These are phyloP conservation scores for Aspergillus fijiensis DNA, from an alignment of 2,329 filamentous ascomycete genomes.

Conservation along the genomic window DNA sequence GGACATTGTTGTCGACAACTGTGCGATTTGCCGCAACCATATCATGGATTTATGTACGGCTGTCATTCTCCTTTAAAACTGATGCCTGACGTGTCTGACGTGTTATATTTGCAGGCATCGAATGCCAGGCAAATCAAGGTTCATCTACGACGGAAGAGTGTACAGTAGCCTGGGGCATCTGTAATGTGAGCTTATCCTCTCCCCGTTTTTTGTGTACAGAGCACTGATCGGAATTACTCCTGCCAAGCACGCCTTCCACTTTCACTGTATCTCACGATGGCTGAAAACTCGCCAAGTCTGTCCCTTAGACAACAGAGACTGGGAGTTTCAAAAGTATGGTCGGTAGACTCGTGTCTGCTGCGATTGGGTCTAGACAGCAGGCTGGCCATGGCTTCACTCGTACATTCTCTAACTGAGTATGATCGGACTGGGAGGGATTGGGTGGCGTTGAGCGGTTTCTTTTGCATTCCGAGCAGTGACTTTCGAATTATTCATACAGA, in stretches of 20 bases:
- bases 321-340: conserved; percentile 99
- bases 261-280: conserved; percentile 99
- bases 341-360: conserved; percentile 46
- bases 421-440: conserved; percentile 5
- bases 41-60: conserved; percentile 95
- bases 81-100: conserved; percentile 18
- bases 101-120: conserved; percentile 66
- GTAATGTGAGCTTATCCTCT: conserved; percentile 69
- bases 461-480: conserved; percentile 3
- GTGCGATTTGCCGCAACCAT: conserved; percentile 97
- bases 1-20: conserved; percentile 99
- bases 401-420: background rate
- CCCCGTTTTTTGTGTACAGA: background rate
- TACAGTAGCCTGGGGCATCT: conserved; percentile 98
- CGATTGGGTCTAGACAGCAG: background rate
- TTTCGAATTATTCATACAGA: conserved; percentile 2
- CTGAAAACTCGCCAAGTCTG: conserved; percentile 98
- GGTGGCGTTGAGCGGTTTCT: conserved; percentile 17
- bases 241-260: conserved; percentile 92
- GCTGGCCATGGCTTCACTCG: background rate
- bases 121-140: conserved; percentile 97
- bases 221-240: conserved; percentile 11
- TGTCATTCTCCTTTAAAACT: conserved; percentile 13
- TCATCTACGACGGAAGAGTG: conserved; percentile 97
- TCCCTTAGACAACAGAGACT: conserved; percentile 94